These are phyloP conservation scores for Quercus bicolor DNA, from an alignment of 306 rosid genomes.

Conservation along the genomic window DNA sequence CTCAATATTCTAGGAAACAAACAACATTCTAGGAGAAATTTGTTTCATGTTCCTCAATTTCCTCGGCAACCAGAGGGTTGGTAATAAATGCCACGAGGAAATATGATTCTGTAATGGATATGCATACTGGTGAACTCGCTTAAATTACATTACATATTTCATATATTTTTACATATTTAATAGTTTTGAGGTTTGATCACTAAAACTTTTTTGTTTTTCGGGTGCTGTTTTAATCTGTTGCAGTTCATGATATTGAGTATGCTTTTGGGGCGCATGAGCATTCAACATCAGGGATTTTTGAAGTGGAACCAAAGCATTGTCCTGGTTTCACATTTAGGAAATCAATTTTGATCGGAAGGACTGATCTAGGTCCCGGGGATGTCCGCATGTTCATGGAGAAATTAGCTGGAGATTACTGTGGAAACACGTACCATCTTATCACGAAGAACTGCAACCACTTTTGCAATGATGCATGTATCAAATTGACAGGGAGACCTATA, in stretches of 20 bases:
- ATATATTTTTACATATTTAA: neutral
- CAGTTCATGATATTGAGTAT: slow-evolving; percentile 87
- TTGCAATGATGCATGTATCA: slow-evolving; percentile 67
- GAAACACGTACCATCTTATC: slow-evolving; percentile 83
- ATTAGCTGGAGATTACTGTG: slow-evolving; percentile 69
- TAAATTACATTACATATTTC: too few relatives aligned
- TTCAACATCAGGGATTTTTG: slow-evolving; percentile 75
- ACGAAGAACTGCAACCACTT: slow-evolving; percentile 94
- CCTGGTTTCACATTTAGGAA: slow-evolving; percentile 94
- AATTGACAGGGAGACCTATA: slow-evolving; percentile 61
- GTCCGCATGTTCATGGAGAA: slow-evolving; percentile 72
- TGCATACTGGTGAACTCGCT: too few relatives aligned
- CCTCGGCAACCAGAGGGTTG: neutral
- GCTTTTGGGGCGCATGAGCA: slow-evolving; percentile 96
- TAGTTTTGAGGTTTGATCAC: neutral
- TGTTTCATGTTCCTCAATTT: slow-evolving; percentile 4
- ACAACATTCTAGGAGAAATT: neutral
- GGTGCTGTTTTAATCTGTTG: slow-evolving; percentile 1
- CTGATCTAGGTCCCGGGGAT: slow-evolving; percentile 65
- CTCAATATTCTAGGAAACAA: neutral
- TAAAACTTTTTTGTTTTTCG: neutral
- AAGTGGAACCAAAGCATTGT: slow-evolving; percentile 81
- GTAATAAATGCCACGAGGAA: neutral
- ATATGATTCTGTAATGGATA: neutral
- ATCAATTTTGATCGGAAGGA: slow-evolving; percentile 73